A percentile compares a stretch with the other conserved stretches of the same genome.
Evolutionary conservation across 2,329 filamentous ascomycete genomes (phyloP).

Genomic region (Aspergillus viridinutans): DNA sequence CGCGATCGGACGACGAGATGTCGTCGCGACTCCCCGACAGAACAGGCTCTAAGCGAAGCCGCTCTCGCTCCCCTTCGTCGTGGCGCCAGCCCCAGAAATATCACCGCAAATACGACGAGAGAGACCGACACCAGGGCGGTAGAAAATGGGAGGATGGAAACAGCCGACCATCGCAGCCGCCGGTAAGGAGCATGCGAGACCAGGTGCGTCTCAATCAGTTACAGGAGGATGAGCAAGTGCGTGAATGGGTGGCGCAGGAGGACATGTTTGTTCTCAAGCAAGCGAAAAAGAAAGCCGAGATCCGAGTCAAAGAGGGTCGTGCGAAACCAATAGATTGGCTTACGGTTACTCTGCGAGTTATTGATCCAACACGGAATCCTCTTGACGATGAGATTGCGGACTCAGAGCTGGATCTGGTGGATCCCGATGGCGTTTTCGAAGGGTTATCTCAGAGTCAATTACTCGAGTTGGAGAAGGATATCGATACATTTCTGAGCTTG

Average conservation of each 20-base stretch:
- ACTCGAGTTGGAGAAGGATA: slow-evolving; percentile 73
- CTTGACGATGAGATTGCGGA: slow-evolving; percentile 80
- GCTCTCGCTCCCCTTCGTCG: slow-evolving; percentile 41
- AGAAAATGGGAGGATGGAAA: slow-evolving; percentile 19
- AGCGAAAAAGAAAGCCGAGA: slow-evolving; percentile 95
- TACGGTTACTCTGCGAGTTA: slow-evolving; percentile 81
- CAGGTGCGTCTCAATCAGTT: slow-evolving; percentile 50
- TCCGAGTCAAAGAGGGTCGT: slow-evolving; percentile 84
- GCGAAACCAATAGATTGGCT: slow-evolving; percentile 92
- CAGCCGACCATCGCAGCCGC: slow-evolving; percentile 18
- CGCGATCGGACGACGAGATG: slow-evolving; percentile 18
- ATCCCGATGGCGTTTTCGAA: slow-evolving; percentile 77
- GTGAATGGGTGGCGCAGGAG: slow-evolving; percentile 86
- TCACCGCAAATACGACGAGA: slow-evolving; percentile 31
- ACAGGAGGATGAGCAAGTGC: slow-evolving; percentile 72
- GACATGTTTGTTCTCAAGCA: slow-evolving; percentile 95
- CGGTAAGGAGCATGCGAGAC: slow-evolving; percentile 37
- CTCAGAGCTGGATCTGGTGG: slow-evolving; percentile 70
- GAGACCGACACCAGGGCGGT: slow-evolving; percentile 24
- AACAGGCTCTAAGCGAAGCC: slow-evolving; percentile 35
- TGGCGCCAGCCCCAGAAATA: slow-evolving; percentile 37
- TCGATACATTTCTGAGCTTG: slow-evolving; percentile 71
- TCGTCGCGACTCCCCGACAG: slow-evolving; percentile 30
- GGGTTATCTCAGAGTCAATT: slow-evolving; percentile 64
- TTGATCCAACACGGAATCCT: slow-evolving; percentile 75